These are phyloP conservation scores for Scleroderma citrinum DNA, from an alignment of 768 basidiomycete species.

Conservation along the genomic window DNA sequence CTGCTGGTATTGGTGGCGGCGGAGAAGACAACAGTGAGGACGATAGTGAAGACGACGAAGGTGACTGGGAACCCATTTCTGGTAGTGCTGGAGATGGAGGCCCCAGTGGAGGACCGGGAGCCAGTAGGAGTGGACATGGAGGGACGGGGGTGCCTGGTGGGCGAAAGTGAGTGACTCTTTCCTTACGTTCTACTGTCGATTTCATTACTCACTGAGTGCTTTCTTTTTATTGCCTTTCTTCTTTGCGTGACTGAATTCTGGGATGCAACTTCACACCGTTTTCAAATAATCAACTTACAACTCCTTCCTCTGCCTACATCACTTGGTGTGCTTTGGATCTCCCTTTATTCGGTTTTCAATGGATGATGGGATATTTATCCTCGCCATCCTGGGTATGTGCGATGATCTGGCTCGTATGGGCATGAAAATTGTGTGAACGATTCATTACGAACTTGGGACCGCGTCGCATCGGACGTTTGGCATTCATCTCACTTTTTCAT, in stretches of 20 bases:
- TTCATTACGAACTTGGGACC: background rate
- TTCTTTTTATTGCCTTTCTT: background rate
- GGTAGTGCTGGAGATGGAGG: slow-evolving; percentile 2
- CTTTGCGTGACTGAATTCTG: background rate
- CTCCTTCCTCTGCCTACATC: too few relatives aligned
- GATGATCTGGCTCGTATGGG: too few relatives aligned
- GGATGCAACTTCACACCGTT: too few relatives aligned
- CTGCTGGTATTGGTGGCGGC: background rate
- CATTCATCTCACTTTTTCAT: background rate
- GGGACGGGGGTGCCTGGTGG: slow-evolving; percentile 13
- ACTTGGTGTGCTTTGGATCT: too few relatives aligned
- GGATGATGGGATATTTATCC: too few relatives aligned
- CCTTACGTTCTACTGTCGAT: background rate
- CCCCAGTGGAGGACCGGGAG: background rate
- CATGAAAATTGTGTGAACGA: background rate
- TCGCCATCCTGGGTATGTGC: too few relatives aligned
- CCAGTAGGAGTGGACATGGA: slow-evolving; percentile 2
- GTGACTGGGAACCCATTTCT: slow-evolving; percentile 17
- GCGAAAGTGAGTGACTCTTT: slow-evolving; percentile 20
- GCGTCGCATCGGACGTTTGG: background rate
- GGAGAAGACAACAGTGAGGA: slow-evolving; percentile 17
- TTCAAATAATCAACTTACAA: too few relatives aligned
- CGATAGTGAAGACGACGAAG: slow-evolving; percentile 27
- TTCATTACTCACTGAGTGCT: background rate
- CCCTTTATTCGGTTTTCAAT: too few relatives aligned